Base-by-base conservation (phyloP, 495 filamentous ascomycete genomes). In the Astrothelium macrocarpum region DNA sequence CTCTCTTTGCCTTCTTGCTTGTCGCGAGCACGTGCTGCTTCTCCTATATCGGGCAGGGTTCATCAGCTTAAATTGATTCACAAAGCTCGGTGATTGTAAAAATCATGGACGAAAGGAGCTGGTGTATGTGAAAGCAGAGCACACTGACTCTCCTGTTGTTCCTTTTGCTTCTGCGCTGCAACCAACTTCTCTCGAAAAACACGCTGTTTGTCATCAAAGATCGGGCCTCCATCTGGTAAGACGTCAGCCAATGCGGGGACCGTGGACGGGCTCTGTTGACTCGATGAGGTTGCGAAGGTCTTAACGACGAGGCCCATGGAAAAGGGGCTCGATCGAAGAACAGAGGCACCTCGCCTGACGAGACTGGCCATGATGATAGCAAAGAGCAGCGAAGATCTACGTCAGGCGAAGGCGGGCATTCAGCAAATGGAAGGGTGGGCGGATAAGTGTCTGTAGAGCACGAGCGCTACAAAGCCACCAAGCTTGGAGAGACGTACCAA, bases 171-270 rank as follows among this genome's bases (percentile, higher is more conserved):
- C 74, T 89, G 82, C 73, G 84, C 85, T 73, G 85, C 83, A 68
- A 85, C 83, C 63, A 96, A 78, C 76, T 89, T 80, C 75, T 90
- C 86, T 70, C 94, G 87, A 79, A 96, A 98, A 71, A 87, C 82
- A 71, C 86, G 86, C 78, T 95, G 92, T 67, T 85, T 85, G 49
- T 82, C 78, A 72, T 87, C 87, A 82, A 96, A 98, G 36, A 81
- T 78, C 36, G 84, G 78, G 45, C 85, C 86, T 53, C 84, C 82
- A 59, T 86, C 80, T 42, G 85, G 82, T 20, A 85, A 85, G 74
- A 98, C 84, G 77, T 97, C 91, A 69, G 89, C 86, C 26, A 98
- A 81, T 31, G 87, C 85, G n/a, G 95, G 94, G 53, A 87, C 76
- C 61, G 82, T 81, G 66, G 80, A 73, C 9, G 62, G 60, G n/a